Conservation (phyloP, 441 rosid species). For the Populus hybrid region DNA sequence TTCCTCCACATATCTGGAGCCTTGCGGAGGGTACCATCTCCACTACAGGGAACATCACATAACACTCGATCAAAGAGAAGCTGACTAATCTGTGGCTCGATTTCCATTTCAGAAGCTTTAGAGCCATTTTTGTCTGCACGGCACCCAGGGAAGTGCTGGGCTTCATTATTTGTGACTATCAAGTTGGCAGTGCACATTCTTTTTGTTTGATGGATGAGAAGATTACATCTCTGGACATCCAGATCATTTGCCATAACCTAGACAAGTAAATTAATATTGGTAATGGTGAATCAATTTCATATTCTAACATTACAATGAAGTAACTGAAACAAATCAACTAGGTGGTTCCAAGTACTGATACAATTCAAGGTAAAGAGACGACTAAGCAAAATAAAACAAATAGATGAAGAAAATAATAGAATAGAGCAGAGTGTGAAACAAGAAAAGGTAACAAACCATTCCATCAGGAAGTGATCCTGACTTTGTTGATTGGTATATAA, state of each 20-base stretch:
- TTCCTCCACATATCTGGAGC: slow-evolving; percentile 98
- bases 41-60: slow-evolving; percentile 98
- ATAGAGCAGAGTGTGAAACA: slow-evolving; percentile 4
- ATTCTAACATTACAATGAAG: slow-evolving; percentile 5
- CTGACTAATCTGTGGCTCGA: slow-evolving; percentile 40
- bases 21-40: slow-evolving; percentile 96
- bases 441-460: slow-evolving; percentile 46
- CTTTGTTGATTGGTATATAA: slow-evolving; percentile 64
- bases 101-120: slow-evolving; percentile 42
- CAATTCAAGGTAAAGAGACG: slow-evolving; percentile 3
- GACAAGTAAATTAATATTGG: slow-evolving; percentile 10
- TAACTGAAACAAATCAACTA: slow-evolving; percentile 8
- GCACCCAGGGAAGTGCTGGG: slow-evolving; percentile 94
- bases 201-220: slow-evolving; percentile 96
- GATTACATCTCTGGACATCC: slow-evolving; percentile 92
- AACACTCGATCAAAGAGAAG: slow-evolving; percentile 87
- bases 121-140: slow-evolving; percentile 42
- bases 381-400: not conserved
- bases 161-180: slow-evolving; percentile 94
- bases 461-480: slow-evolving; percentile 69
- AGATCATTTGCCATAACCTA: slow-evolving; percentile 95
- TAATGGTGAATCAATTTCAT: slow-evolving; percentile 11
- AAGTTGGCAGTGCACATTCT: slow-evolving; percentile 96
- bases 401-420: not conserved
- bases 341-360: slow-evolving; percentile 2